These are phyloP conservation scores for Pinus albicaulis DNA, from an alignment of 75 land plant genomes.

Conservation along the genomic window DNA sequence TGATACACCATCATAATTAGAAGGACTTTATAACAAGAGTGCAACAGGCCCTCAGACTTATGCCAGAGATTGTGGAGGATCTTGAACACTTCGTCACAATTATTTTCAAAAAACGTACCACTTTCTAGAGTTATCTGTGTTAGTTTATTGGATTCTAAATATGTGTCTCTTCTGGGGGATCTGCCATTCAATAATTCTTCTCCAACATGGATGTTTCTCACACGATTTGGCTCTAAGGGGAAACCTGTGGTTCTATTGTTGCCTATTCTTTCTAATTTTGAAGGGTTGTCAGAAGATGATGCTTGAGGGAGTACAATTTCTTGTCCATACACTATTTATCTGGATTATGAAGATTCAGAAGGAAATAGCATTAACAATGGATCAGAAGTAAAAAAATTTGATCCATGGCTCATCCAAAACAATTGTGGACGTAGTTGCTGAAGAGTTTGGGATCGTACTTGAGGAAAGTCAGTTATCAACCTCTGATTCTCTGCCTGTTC, in stretches of 20 bases:
- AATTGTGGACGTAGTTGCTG: conserved; percentile 40
- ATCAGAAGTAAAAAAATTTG: too few species aligned
- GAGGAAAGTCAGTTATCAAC: conserved; percentile 64
- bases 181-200: conserved; percentile 9
- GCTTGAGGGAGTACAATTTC: too few species aligned
- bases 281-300: too few species aligned
- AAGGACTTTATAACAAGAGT: conserved; percentile 13
- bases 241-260: conserved; percentile 56
- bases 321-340: not conserved
- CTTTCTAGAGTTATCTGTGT: conserved; percentile 52
- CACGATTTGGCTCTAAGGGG: conserved; percentile 36
- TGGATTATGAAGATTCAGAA: too few species aligned
- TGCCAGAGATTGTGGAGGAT: conserved; percentile 22
- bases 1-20: not conserved
- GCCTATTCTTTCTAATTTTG: conserved; percentile 35
- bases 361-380: conserved; percentile 47
- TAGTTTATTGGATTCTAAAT: conserved; percentile 64
- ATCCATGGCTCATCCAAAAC: not conserved
- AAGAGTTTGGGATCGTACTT: conserved; percentile 42
- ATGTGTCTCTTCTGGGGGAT: conserved; percentile 30
- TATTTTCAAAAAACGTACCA: conserved; percentile 47
- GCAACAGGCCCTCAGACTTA: conserved; percentile 28
- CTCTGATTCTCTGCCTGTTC: conserved; percentile 15
- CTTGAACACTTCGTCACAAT: conserved; percentile 31
- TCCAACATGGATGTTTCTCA: conserved; percentile 59